These are phyloP conservation scores for Zymoseptoria brevis DNA, from an alignment of 2,329 filamentous ascomycete species.

Conservation along the genomic window DNA sequence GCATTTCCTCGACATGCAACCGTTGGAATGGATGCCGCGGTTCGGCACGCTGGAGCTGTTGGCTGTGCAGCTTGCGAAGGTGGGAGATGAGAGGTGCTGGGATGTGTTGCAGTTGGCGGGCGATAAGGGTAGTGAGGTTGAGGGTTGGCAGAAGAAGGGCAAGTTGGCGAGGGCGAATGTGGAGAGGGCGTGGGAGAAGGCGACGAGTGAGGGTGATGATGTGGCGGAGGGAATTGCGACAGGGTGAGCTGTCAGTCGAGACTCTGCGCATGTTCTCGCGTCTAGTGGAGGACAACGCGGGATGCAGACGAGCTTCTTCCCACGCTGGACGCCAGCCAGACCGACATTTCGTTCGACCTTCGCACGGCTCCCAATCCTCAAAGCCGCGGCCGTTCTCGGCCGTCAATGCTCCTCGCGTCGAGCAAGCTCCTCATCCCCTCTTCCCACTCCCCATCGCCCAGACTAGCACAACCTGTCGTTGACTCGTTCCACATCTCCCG, in stretches of 20 bases:
- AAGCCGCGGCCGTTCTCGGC: background rate
- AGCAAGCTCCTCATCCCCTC: background rate
- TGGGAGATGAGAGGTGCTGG: slow-evolving; percentile 27
- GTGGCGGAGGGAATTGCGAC: too few relatives aligned
- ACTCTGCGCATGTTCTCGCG: too few relatives aligned
- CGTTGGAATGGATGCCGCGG: slow-evolving; percentile 24
- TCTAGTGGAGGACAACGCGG: too few relatives aligned
- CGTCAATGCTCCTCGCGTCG: background rate
- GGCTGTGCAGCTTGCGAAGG: slow-evolving; percentile 19
- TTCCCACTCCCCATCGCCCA: background rate
- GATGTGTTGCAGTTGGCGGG: slow-evolving; percentile 28
- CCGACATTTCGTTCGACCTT: background rate
- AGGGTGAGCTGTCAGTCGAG: background rate
- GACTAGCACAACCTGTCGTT: background rate
- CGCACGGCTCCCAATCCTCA: background rate
- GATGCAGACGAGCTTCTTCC: background rate
- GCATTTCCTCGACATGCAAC: slow-evolving; percentile 29
- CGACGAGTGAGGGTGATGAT: background rate
- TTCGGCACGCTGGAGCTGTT: slow-evolving; percentile 26
- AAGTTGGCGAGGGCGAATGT: slow-evolving; percentile 20
- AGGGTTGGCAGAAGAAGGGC: slow-evolving; percentile 23
- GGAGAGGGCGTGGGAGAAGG: slow-evolving; percentile 18
- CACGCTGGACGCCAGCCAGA: background rate
- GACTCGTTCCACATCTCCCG: background rate
- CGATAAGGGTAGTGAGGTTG: slow-evolving; percentile 20